Evolutionary conservation across 108 stramenopile genomes (phyloP), one percentile per base, ranked within the genome.

Genomic region (Stephanodiscus triporus): DNA sequence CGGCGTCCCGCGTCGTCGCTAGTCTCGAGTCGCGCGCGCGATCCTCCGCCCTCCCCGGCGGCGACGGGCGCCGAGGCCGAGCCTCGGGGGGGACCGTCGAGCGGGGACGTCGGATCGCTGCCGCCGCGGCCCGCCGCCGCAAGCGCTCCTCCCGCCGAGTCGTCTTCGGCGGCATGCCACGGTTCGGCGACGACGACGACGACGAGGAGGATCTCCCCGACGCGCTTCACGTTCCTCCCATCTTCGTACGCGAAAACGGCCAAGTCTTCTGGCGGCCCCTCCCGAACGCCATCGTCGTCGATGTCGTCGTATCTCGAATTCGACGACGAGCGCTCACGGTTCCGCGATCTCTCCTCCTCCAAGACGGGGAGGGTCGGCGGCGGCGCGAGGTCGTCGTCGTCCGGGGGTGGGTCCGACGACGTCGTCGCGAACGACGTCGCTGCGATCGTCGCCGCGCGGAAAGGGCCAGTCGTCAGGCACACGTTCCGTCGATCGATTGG

Each of bases 401-500:
- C 16, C 43, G 16, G 11, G 1, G 43, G 2, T 16, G 40, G 43
- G 32, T 34, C 2, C 5, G 32, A 34, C 5, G 32, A 34, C 32
- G 32, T 34, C 32, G 32, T 34, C 32, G 32, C 32, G 32, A 34
- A 5, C 4, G 32, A 4, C 32, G 4, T 34, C 32, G 32, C 2
- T 34, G 32, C 32, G 32, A 5, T n/a, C n/a, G n/a, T n/a, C n/a
- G n/a, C n/a, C n/a, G n/a, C n/a, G n/a, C n/a, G n/a, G n/a, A n/a
- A n/a, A n/a, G n/a, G n/a, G n/a, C n/a, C n/a, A n/a, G n/a, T n/a
- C n/a, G n/a, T n/a, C n/a, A 65, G 74, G 10, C 74, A 75, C 60
- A 65, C 74, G 24, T 75, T 75, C 36, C 74, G 66, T 10, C 47
- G 36, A 42, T 57, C 72, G 8, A 30, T n/a, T n/a, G n/a, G n/a